Conservation (phyloP, 1,284 basidiomycete genomes). For the Albatrellus sp. region DNA sequence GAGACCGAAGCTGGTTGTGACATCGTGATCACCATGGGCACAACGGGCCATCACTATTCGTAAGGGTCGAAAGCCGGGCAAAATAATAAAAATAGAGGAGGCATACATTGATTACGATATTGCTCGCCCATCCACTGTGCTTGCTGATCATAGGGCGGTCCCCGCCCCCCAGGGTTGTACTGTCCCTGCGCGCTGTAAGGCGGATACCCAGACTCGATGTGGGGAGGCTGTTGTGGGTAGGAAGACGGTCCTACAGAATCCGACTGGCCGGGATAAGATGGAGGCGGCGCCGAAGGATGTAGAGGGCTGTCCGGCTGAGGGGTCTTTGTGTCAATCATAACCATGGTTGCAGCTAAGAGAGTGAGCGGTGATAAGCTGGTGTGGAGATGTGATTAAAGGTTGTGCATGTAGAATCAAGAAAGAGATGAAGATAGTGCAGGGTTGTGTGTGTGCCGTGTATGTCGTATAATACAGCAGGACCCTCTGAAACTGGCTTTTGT, state of each 20-base stretch:
- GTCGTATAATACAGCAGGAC: too few species aligned
- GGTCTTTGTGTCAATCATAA: not conserved
- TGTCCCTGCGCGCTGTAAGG: not conserved
- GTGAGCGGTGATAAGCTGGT: constrained; percentile 2
- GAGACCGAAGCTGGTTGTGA: constrained; percentile 22
- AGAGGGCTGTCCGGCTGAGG: constrained; percentile 7
- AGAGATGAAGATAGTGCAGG: too few species aligned
- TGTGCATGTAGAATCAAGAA: too few species aligned
- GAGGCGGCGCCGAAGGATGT: constrained; percentile 4
- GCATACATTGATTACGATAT: constrained; percentile 11
- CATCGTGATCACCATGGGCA: constrained; percentile 24
- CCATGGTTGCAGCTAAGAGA: not conserved
- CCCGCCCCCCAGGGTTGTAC: not conserved
- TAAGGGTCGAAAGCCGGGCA: not conserved
- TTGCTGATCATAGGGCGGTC: not conserved
- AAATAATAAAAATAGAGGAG: not conserved
- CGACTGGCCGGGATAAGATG: constrained; percentile 5
- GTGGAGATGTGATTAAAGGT: too few species aligned
- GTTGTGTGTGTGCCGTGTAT: too few species aligned
- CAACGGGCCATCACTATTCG: constrained; percentile 21
- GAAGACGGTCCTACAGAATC: not conserved
- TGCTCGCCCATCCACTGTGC: constrained; percentile 7
- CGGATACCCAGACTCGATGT: constrained; percentile 1
- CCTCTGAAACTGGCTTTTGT: too few species aligned
- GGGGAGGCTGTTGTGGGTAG: not conserved